Evolutionary conservation across 139 green algal genomes (phyloP).

Genomic region (Desmodesmus armatus): DNA sequence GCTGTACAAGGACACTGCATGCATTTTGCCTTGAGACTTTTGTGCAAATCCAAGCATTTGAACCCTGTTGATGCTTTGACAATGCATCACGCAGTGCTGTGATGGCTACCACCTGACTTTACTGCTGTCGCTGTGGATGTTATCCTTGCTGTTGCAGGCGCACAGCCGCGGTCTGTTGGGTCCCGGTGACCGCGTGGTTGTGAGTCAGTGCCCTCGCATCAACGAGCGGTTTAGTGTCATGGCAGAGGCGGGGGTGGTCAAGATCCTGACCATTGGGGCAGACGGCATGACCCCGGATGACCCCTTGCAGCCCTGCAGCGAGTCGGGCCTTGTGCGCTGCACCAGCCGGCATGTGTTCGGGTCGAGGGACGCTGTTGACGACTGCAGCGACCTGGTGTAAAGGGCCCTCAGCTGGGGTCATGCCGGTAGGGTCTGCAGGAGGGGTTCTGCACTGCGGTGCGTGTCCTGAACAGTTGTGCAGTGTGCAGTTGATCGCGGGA

Average conservation of each 20-base stretch:
- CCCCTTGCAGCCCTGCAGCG: neutral
- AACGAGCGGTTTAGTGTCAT: constrained; percentile 52
- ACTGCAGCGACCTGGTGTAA: constrained; percentile 43
- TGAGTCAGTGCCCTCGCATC: constrained; percentile 67
- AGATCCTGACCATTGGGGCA: constrained; percentile 56
- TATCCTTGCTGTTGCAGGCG: constrained; percentile 48
- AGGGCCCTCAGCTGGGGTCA: no score
- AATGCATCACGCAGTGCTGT: no score
- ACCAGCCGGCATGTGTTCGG: constrained; percentile 33
- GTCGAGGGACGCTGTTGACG: constrained; percentile 8
- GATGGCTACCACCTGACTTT: no score
- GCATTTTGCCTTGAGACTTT: neutral
- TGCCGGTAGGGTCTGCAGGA: neutral
- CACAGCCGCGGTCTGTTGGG: constrained; percentile 48
- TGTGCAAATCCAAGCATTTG: no score
- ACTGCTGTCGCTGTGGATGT: no score
- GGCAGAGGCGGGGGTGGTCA: constrained; percentile 65
- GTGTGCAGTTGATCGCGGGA: no score
- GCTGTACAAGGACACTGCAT: no score
- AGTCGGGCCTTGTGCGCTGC: constrained; percentile 9
- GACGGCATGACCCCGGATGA: constrained; percentile 27
- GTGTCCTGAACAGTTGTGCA: no score
- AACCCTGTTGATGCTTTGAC: no score
- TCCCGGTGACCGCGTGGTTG: constrained; percentile 63
- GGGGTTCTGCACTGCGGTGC: no score